These are phyloP conservation scores for Claviceps sorghi DNA, from an alignment of 2,329 filamentous ascomycete species.

Conservation along the genomic window DNA sequence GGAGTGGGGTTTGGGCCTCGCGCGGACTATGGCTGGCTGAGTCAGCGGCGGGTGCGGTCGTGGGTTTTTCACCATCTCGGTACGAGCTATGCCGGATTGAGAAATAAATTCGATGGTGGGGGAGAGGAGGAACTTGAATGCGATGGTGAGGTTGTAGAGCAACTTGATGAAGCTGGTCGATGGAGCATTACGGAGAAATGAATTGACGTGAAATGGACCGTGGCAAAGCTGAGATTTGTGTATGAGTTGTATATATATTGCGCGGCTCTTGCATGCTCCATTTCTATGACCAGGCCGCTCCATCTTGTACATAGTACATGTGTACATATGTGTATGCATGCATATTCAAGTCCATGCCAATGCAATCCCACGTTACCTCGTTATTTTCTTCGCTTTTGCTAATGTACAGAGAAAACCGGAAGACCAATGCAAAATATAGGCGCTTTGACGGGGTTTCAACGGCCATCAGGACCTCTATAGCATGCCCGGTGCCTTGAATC, in stretches of 20 bases:
- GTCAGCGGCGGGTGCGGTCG: background rate
- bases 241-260: background rate
- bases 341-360: background rate
- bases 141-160: background rate
- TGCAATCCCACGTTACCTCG: background rate
- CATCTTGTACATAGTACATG: background rate
- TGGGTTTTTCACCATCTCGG: background rate
- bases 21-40: background rate
- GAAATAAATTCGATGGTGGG: background rate
- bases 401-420: background rate
- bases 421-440: background rate
- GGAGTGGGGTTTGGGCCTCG: background rate
- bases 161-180: background rate
- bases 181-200: background rate
- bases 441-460: background rate
- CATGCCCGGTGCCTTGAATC: constrained; percentile 23
- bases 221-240: background rate
- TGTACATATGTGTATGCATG: background rate
- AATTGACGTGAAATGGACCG: background rate
- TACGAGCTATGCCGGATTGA: background rate
- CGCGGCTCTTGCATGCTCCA: background rate
- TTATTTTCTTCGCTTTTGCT: background rate
- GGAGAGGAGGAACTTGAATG: background rate
- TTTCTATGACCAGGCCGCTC: background rate
- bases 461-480: background rate